Evolutionary conservation across 148 eudicot species (phyloP).

Genomic region (Rhododendron ovatum): DNA sequence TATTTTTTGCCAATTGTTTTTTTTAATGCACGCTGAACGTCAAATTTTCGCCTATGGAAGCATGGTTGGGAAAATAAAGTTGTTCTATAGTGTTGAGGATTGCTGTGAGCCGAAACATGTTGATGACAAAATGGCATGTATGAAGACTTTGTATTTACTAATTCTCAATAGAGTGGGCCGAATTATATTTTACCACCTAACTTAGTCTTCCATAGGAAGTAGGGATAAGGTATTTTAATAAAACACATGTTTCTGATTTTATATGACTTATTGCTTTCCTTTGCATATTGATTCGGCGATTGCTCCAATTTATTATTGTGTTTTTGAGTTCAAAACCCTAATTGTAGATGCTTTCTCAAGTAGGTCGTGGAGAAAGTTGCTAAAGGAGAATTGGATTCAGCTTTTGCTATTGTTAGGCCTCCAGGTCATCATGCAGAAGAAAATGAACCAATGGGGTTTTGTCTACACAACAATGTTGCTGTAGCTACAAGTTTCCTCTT

Average conservation of each 20-base stretch:
- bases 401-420: constrained; percentile 96
- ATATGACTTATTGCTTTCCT: not conserved
- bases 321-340: not conserved
- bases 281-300: not conserved
- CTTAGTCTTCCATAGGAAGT: not conserved
- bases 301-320: not conserved
- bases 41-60: not conserved
- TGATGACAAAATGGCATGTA: not conserved
- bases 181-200: not conserved
- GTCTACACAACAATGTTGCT: constrained; percentile 89
- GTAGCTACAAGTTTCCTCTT: constrained; percentile 78
- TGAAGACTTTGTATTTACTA: not conserved
- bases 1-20: too few species aligned
- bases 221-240: not conserved
- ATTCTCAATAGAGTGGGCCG: not conserved
- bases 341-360: constrained; percentile 13
- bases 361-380: constrained; percentile 90
- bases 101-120: not conserved
- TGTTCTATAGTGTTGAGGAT: too few species aligned
- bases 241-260: not conserved
- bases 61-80: not conserved
- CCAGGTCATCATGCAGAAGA: constrained; percentile 98
- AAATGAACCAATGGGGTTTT: constrained; percentile 93
- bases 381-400: constrained; percentile 83
- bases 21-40: not conserved